Base-by-base conservation (phyloP, 148 eudicot species). In the Rhododendron ferrugineum region DNA sequence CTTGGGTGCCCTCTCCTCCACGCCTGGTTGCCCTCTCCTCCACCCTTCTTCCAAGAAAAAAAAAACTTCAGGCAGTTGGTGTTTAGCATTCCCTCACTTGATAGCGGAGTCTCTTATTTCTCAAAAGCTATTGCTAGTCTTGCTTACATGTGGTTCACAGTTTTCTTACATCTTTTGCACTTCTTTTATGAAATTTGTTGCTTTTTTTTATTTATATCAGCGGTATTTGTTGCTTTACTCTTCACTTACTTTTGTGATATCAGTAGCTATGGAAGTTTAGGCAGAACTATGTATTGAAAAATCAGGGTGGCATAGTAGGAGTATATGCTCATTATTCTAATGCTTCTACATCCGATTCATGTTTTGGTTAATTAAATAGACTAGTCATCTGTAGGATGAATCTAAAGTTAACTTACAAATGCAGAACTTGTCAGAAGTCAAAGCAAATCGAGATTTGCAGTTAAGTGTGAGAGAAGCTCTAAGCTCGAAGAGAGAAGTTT, bases 401-500 rank as follows among this genome's bases (percentile, higher is more conserved):
- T 74, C 83, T 90, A 79, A 83, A 36, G n/a, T 49, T 46, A 84
- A 46, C 62, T 85, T 46, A 36, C 74, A 49, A 79, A 78, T 90
- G 81, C 86, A 96, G 99, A 88, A 89, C 54, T 84, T 90, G 68
- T 89, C 88, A 62, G 92, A 92, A 88, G 89, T 56, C 49, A 90
- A 92, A 88, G 82, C 30, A 72, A 85, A 81, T 72, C 93, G 88
- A 80, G 95, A 92, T 66, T 68, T 87, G 82, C 98, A 94, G 89
- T 87, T 93, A 84, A 92, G 90, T 81, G 95, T 94, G 52, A 92
- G 98, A 85, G 99, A 91, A 86, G 90, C 98, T 68, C 86, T 97
- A 46, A 92, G 86, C 87, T 90, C 90, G 78, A 95, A 93, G 92
- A 95, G 87, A 89, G 94, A 92, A 50, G 94, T 87, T 82, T 84